A percentile compares a stretch with the other conserved stretches of the same genome.
Evolutionary conservation across 2,329 filamentous ascomycete species (phyloP).

Genomic region (Sclerotinia minor): DNA sequence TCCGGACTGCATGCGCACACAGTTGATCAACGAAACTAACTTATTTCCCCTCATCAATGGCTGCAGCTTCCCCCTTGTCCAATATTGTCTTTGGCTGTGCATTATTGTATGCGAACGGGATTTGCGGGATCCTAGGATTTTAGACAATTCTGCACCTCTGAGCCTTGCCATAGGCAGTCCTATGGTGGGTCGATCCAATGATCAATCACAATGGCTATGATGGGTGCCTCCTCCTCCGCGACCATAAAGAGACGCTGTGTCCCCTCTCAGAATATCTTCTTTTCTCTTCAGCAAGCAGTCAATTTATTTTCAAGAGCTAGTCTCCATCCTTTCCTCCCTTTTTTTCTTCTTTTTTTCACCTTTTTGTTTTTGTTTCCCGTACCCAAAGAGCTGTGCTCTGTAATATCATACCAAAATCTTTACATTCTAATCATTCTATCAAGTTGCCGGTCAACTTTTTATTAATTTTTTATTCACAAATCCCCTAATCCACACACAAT

Average conservation of each 20-base stretch:
- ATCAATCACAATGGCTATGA: conserved; percentile 21
- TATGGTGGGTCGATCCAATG: conserved; percentile 18
- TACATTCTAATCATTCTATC: conserved; percentile 41
- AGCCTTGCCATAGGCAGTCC: conserved; percentile 20
- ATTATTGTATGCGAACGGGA: conserved; percentile 8
- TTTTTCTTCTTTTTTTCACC: conserved; percentile 49
- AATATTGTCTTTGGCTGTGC: conserved; percentile 6
- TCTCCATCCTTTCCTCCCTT: conserved; percentile 50
- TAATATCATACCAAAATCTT: conserved; percentile 43
- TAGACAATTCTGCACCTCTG: conserved; percentile 4
- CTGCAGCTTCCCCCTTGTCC: conserved; percentile 18
- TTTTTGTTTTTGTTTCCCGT: conserved; percentile 39
- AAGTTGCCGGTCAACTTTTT: conserved; percentile 54
- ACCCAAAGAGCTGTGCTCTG: conserved; percentile 56
- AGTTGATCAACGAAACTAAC: conserved; percentile 3
- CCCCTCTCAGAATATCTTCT: conserved; percentile 35
- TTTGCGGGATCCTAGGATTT: conserved; percentile 4
- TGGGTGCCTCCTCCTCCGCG: conserved; percentile 12
- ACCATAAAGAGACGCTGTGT: conserved; percentile 37
- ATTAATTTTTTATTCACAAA: conserved; percentile 58
- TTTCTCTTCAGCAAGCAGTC: conserved; percentile 65
- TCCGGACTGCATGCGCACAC: conserved; percentile 18
- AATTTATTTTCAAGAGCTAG: conserved; percentile 52
- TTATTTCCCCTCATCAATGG: conserved; percentile 22
- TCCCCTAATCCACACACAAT: conserved; percentile 34